phyloP scores from a whole-genome alignment of 345 rosid genomes.

The Alliaria petiolata region DNA sequence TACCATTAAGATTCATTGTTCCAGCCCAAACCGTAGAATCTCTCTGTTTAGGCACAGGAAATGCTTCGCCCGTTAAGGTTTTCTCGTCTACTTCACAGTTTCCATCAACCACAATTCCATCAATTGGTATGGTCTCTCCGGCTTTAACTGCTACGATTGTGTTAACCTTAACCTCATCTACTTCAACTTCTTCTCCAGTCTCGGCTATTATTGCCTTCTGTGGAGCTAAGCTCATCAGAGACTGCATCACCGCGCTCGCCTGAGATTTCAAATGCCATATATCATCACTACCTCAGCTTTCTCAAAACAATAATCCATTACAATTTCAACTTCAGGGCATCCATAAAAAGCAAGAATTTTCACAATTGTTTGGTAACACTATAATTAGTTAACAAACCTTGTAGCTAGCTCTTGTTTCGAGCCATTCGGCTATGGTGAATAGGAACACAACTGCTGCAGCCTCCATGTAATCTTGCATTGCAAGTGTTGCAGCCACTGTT shows the following conservation, averaged over 20 bases:
- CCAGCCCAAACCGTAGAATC: conserved; percentile 90
- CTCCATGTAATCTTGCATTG: conserved; percentile 71
- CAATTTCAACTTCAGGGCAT: neutral
- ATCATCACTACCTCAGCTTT: neutral
- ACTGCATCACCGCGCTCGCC: conserved; percentile 85
- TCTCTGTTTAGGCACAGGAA: conserved; percentile 68
- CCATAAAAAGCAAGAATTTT: neutral
- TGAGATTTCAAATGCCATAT: conserved; percentile 24
- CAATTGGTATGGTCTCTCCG: conserved; percentile 83
- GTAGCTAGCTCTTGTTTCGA: conserved; percentile 86
- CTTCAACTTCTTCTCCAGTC: conserved; percentile 83
- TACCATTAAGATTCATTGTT: conserved; percentile 73
- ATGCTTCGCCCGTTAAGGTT: conserved; percentile 84
- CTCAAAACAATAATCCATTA: neutral
- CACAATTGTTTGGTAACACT: neutral
- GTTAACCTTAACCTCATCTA: conserved; percentile 56
- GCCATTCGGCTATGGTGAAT: conserved; percentile 85
- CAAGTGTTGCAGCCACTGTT: conserved; percentile 80
- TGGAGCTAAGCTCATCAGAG: conserved; percentile 79
- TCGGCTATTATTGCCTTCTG: conserved; percentile 76
- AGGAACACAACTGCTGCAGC: conserved; percentile 85
- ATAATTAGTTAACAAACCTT: conserved; percentile 43
- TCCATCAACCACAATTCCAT: conserved; percentile 83
- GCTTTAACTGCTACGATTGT: conserved; percentile 74
- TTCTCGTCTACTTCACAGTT: conserved; percentile 90